Conservation (phyloP, 1,284 basidiomycete genomes). For the Microbotryum scabiosae region DNA sequence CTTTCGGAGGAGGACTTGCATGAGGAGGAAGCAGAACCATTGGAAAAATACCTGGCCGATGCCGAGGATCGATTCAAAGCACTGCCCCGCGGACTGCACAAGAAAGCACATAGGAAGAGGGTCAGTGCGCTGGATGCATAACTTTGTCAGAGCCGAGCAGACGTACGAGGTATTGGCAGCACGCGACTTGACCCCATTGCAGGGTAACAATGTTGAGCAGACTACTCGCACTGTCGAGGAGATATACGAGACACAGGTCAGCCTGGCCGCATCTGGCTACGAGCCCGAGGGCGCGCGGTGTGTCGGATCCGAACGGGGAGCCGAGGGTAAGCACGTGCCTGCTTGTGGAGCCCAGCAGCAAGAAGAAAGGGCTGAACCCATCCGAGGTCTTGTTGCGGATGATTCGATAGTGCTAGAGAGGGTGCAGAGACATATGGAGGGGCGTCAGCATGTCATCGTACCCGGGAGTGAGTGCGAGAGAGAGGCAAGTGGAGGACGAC, state of each 20-base stretch:
- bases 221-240: slow-evolving; percentile 32
- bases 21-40: slow-evolving; percentile 75
- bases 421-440: background rate
- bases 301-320: too few species aligned
- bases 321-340: slow-evolving; percentile 10
- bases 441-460: too few species aligned
- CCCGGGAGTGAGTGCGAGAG: background rate
- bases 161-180: slow-evolving; percentile 67
- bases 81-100: slow-evolving; percentile 57
- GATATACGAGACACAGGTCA: background rate
- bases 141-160: background rate
- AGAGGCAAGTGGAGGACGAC: background rate
- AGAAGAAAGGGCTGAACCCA: slow-evolving; percentile 53
- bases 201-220: slow-evolving; percentile 55
- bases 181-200: slow-evolving; percentile 77
- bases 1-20: slow-evolving; percentile 51
- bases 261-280: background rate
- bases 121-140: background rate
- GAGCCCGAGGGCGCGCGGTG: background rate
- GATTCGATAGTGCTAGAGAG: slow-evolving; percentile 60
- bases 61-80: slow-evolving; percentile 73
- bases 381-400: slow-evolving; percentile 47
- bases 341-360: slow-evolving; percentile 78
- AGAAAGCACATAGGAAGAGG: background rate
- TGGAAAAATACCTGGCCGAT: slow-evolving; percentile 73